These are phyloP conservation scores for Piloderma croceum DNA, from an alignment of 768 basidiomycete species.

Conservation along the genomic window DNA sequence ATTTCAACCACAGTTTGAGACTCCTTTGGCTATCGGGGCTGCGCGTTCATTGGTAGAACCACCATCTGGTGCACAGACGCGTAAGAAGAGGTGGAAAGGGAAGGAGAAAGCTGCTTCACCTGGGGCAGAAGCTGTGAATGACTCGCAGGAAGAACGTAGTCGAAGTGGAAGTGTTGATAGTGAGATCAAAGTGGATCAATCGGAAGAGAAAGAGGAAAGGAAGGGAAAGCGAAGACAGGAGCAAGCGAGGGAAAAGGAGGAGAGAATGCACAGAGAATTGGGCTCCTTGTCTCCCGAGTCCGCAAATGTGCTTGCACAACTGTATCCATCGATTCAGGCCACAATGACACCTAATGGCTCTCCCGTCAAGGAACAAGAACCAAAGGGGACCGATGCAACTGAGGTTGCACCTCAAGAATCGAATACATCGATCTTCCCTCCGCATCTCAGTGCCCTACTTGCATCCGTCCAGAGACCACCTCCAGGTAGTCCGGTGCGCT, in stretches of 20 bases:
- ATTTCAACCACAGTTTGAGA: constrained; percentile 2
- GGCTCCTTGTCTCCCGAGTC: constrained; percentile 61
- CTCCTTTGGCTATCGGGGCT: constrained; percentile 3
- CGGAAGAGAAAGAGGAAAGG: too few species aligned
- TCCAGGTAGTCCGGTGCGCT: constrained; percentile 17
- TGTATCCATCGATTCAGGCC: too few species aligned
- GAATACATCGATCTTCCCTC: constrained; percentile 5
- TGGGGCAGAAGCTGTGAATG: too few species aligned
- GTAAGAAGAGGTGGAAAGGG: constrained; percentile 18
- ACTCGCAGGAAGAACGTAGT: too few species aligned
- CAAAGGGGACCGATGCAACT: constrained; percentile 8
- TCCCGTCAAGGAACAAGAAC: constrained; percentile 10
- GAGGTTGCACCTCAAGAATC: constrained; percentile 10
- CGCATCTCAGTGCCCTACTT: constrained; percentile 13
- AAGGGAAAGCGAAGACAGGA: not conserved
- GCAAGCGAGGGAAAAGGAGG: not conserved
- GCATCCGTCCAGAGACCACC: constrained; percentile 22
- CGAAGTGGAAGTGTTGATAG: too few species aligned
- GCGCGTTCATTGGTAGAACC: constrained; percentile 7
- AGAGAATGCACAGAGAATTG: constrained; percentile 35
- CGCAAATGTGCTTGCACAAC: constrained; percentile 33
- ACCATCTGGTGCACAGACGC: constrained; percentile 20
- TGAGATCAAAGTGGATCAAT: too few species aligned
- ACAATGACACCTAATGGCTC: constrained; percentile 16
- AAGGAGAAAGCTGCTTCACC: constrained; percentile 14